Evolutionary conservation across 176 grass and related monocot genomes (phyloP).

Genomic region (Oryza nivara): DNA sequence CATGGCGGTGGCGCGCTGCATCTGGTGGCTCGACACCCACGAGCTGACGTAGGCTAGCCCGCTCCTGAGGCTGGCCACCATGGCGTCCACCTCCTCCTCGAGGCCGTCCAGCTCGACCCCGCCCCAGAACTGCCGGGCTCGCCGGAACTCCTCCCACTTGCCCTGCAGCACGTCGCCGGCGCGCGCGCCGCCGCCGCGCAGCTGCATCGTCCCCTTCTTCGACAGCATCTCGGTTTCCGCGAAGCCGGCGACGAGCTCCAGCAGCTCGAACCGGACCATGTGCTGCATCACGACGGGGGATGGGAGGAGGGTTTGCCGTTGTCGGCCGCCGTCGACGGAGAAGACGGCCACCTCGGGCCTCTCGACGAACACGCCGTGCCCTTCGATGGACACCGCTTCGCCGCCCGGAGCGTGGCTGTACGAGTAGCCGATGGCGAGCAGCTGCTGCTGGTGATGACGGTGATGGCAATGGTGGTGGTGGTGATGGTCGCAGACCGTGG

Average conservation of each 20-base stretch:
- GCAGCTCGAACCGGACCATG: slow-evolving; percentile 7
- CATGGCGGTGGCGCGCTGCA: not conserved
- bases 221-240: not conserved
- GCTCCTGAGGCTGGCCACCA: not conserved
- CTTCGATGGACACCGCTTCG: too few relatives aligned
- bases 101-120: not conserved
- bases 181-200: too few relatives aligned
- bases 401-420: too few relatives aligned
- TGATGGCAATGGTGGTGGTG: too few relatives aligned
- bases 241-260: not conserved
- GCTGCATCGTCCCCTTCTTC: too few relatives aligned
- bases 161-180: not conserved
- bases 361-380: not conserved
- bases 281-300: not conserved
- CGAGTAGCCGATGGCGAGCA: too few relatives aligned
- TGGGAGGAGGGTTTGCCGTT: not conserved
- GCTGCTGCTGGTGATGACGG: too few relatives aligned
- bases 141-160: slow-evolving; percentile 2
- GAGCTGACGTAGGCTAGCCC: not conserved
- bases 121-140: not conserved
- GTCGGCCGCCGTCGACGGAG: too few relatives aligned
- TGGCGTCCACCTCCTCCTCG: not conserved
- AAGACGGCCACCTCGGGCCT: not conserved
- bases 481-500: too few relatives aligned
- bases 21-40: slow-evolving; percentile 7